A percentile compares a stretch with the other conserved stretches of the same genome.
phyloP scores from a whole-genome alignment of 306 rosid species.

The Abrus precatorius region DNA sequence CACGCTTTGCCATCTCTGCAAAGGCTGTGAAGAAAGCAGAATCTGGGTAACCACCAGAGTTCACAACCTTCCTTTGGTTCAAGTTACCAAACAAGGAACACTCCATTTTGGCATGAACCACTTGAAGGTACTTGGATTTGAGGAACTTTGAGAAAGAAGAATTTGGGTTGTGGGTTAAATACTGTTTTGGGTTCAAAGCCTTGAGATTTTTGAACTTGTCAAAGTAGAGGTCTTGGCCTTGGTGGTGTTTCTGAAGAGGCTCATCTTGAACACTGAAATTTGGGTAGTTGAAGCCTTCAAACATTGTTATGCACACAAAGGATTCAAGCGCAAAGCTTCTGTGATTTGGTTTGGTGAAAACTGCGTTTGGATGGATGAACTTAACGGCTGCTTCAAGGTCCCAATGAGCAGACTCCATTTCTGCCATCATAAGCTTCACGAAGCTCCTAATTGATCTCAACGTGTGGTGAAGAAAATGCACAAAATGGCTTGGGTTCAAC shows the following conservation, averaged over 20 bases:
- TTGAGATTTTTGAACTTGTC: constrained; percentile 71
- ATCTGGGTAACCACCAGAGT: constrained; percentile 81
- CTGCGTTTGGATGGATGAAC: constrained; percentile 71
- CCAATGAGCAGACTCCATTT: constrained; percentile 92
- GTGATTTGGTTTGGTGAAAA: constrained; percentile 63
- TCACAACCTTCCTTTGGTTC: constrained; percentile 78
- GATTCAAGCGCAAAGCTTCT: constrained; percentile 77
- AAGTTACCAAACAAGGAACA: constrained; percentile 90
- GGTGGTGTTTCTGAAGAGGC: constrained; percentile 34
- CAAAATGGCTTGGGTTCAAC: constrained; percentile 66
- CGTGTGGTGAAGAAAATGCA: constrained; percentile 64
- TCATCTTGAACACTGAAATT: constrained; percentile 55
- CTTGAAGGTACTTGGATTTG: constrained; percentile 72
- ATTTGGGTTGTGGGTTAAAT: constrained; percentile 63
- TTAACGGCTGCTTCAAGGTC: constrained; percentile 77
- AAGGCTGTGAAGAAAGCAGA: constrained; percentile 76
- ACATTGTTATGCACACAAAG: constrained; percentile 73
- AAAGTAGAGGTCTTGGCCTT: constrained; percentile 54
- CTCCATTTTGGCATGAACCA: constrained; percentile 95
- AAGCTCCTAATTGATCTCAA: constrained; percentile 65
- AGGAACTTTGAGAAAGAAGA: constrained; percentile 66
- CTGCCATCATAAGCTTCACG: constrained; percentile 71
- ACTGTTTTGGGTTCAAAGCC: constrained; percentile 56
- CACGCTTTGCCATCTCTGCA: constrained; percentile 82
- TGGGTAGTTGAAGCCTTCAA: constrained; percentile 76